Base-by-base conservation (phyloP, 208 protist genomes). In the Wallacemonas sp. region DNA sequence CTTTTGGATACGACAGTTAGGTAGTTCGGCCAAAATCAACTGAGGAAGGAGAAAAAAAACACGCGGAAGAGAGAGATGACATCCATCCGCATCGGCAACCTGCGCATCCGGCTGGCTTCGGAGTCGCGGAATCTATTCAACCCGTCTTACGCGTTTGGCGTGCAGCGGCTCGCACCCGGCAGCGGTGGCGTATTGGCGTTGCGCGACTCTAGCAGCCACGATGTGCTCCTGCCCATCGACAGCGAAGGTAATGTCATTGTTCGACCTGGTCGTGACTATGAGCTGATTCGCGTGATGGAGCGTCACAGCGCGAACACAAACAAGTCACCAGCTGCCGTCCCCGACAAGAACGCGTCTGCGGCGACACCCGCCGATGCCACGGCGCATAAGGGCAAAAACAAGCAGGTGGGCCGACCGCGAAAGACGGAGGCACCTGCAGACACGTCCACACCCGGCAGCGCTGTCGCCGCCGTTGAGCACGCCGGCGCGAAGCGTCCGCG, bases 41-140 rank as follows among this genome's bases (percentile, higher is more conserved):
- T 6, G 13, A 38, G 34, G 34, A 60, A 63, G 17, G 15, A 54
- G 45, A 42, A 33, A 53, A 58, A 73, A 45, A 68, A 30, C n/a
- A 24, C 34, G 9, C 34, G 34, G 9, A 38, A 38, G 9, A 52
- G 1, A 37, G 26, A 32, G 3, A 88, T 89, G 81, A 72, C 76
- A 15, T 64, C 71, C 36, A 93, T 93, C 45, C 63, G 73, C 39
- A 71, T 93, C 17, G 82, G 85, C 53, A 65, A 78, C 42, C 64
- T 91, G 9, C 64, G 66, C 3, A 73, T 93, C 17, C 76, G 79
- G 9, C 83, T 93, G 6, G 71, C 72, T 8, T 93, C 84, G 0
- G 76, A 89, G 15, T 30, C 60, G 13, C 68, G 73, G 50, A 93
- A 88, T 46, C 64, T 68, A 30, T 91, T 93, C 70, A 93, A 91